Conservation (phyloP, 768 basidiomycete genomes). For the Lenzites betulinus region DNA sequence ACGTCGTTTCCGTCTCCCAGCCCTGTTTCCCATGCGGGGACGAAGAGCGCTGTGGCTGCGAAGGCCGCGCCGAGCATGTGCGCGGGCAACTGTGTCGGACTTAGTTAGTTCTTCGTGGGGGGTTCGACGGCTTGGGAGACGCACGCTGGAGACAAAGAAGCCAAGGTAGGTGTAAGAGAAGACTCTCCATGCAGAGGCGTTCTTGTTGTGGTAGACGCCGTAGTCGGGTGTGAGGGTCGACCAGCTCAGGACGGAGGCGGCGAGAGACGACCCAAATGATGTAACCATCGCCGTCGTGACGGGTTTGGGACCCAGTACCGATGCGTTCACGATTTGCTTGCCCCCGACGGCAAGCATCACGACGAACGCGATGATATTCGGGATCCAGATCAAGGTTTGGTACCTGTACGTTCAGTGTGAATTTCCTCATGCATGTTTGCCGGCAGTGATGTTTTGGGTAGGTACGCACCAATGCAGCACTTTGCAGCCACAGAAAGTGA, state of each 20-base stretch:
- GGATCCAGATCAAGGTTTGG: conserved; percentile 43
- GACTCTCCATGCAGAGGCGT: conserved; percentile 33
- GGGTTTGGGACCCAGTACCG: conserved; percentile 22
- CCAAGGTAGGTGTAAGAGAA: conserved; percentile 50
- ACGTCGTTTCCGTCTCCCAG: conserved; percentile 42
- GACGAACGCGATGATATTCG: conserved; percentile 41
- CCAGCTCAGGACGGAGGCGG: conserved; percentile 45
- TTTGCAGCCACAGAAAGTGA: conserved; percentile 38
- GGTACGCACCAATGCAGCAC: conserved; percentile 35
- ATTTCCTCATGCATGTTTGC: too few relatives aligned
- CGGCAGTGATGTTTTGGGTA: neutral
- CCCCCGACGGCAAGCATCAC: conserved; percentile 40
- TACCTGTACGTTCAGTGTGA: conserved; percentile 28
- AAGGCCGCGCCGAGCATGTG: conserved; percentile 50
- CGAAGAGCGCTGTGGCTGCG: conserved; percentile 41
- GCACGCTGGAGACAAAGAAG: conserved; percentile 43
- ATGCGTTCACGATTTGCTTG: conserved; percentile 31
- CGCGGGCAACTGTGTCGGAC: conserved; percentile 36
- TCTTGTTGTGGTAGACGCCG: conserved; percentile 47
- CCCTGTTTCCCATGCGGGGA: conserved; percentile 43
- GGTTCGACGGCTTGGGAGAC: conserved; percentile 17
- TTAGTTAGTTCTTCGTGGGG: neutral
- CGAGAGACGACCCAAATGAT: conserved; percentile 47
- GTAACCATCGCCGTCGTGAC: conserved; percentile 39
- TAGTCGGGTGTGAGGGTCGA: conserved; percentile 48